A percentile compares a stretch with the other conserved stretches of the same genome.
Conservation (phyloP, 2,329 filamentous ascomycete genomes). For the Aspergillus quadricinctus region DNA sequence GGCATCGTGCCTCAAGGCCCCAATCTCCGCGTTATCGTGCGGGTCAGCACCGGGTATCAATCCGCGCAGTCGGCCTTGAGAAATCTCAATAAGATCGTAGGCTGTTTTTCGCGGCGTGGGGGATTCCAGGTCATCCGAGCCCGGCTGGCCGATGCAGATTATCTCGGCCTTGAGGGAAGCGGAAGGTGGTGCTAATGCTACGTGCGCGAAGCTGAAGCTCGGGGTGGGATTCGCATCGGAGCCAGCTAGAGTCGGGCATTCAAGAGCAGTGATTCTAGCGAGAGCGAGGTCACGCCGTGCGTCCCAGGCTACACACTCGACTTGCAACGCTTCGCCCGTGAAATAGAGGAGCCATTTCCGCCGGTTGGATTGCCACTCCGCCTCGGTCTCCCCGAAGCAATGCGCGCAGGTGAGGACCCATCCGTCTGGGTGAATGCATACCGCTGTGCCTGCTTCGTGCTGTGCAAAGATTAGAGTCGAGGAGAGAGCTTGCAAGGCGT, state of each 20-base stretch:
- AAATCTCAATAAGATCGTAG: slow-evolving; percentile 5
- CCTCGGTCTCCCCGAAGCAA: slow-evolving; percentile 44
- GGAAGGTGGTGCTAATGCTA: no score
- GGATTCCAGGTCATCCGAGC: slow-evolving; percentile 33
- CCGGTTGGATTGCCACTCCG: slow-evolving; percentile 19
- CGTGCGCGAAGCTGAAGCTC: no score
- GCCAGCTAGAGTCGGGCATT: slow-evolving; percentile 9
- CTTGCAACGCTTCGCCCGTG: slow-evolving; percentile 37
- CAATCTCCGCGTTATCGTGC: slow-evolving; percentile 52
- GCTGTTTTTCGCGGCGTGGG: background rate
- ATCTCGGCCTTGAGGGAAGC: background rate
- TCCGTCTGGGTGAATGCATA: slow-evolving; percentile 45
- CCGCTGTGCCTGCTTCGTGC: slow-evolving; percentile 48
- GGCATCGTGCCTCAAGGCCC: slow-evolving; percentile 49
- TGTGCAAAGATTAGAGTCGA: slow-evolving; percentile 45
- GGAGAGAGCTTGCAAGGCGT: background rate
- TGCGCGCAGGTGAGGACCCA: slow-evolving; percentile 50
- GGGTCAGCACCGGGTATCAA: slow-evolving; percentile 31
- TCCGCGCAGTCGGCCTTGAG: background rate
- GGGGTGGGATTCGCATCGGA: no score
- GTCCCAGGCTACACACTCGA: slow-evolving; percentile 42
- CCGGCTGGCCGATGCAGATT: slow-evolving; percentile 36
- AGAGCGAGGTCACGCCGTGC: slow-evolving; percentile 44
- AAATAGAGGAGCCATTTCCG: slow-evolving; percentile 44
- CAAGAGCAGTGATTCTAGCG: slow-evolving; percentile 37